A percentile compares a stretch with the other conserved stretches of the same genome.
phyloP scores from a whole-genome alignment of 2,329 filamentous ascomycete genomes.

The Penicillium sp. region DNA sequence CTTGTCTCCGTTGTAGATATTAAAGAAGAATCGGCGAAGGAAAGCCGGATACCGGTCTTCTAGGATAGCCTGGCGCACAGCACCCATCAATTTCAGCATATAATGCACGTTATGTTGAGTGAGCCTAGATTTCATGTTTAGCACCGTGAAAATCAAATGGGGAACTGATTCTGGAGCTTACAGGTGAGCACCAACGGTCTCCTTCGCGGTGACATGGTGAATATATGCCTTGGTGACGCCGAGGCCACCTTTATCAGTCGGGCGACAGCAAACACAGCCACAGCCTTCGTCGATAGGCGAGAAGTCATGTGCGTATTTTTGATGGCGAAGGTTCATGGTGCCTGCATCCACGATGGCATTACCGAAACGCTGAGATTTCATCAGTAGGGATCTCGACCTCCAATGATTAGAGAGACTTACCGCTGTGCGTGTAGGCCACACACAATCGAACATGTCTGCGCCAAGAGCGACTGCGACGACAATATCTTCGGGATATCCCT shows the following conservation, averaged over 20 bases:
- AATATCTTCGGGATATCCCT: constrained; percentile 93
- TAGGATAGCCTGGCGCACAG: constrained; percentile 76
- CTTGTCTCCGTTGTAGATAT: constrained; percentile 69
- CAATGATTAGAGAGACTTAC: constrained; percentile 47
- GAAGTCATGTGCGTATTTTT: constrained; percentile 79
- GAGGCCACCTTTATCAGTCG: constrained; percentile 70
- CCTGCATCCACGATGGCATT: constrained; percentile 86
- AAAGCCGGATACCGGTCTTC: constrained; percentile 82
- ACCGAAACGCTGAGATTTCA: constrained; percentile 71
- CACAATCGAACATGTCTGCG: constrained; percentile 99
- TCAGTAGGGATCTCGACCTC: constrained; percentile 10
- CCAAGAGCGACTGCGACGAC: constrained; percentile 92
- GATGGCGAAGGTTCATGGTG: constrained; percentile 82
- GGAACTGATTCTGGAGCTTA: constrained; percentile 35
- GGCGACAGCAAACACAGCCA: constrained; percentile 76
- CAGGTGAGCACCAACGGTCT: constrained; percentile 86
- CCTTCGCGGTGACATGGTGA: constrained; percentile 89
- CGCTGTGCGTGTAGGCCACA: constrained; percentile 96
- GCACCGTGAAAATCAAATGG: neutral
- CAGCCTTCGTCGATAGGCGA: constrained; percentile 82
- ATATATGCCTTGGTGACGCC: constrained; percentile 88
- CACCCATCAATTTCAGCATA: constrained; percentile 81
- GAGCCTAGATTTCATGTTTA: constrained; percentile 59
- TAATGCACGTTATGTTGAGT: constrained; percentile 98
- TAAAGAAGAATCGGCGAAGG: constrained; percentile 76